Conservation (phyloP, 805 yeast genomes). For the Nakazawaea pomicola region DNA sequence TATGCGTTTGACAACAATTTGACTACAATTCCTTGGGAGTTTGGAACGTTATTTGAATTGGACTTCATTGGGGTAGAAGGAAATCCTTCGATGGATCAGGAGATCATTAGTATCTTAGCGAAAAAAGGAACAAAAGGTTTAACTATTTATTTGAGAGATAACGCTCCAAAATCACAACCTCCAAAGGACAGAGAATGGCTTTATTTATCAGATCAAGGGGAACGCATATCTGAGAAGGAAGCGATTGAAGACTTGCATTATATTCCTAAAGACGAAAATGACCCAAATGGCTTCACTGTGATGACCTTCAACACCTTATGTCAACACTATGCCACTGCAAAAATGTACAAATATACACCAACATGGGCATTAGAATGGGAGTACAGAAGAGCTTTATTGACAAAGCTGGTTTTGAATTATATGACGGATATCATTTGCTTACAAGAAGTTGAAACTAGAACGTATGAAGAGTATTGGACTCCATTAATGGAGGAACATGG, state of each 20-base stretch:
- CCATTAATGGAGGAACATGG: constrained; percentile 71
- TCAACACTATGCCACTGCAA: constrained; percentile 91
- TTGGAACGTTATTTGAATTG: constrained; percentile 80
- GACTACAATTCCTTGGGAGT: constrained; percentile 69
- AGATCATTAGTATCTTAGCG: constrained; percentile 60
- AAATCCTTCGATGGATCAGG: constrained; percentile 65
- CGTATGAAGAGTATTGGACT: constrained; percentile 82
- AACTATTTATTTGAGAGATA: constrained; percentile 76
- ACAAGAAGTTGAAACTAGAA: constrained; percentile 91
- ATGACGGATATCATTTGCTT: constrained; percentile 80
- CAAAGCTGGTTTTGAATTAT: constrained; percentile 61
- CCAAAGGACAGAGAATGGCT: constrained; percentile 83
- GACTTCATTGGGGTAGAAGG: constrained; percentile 93
- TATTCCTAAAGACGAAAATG: constrained; percentile 17
- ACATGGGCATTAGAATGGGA: constrained; percentile 97
- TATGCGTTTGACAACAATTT: constrained; percentile 86
- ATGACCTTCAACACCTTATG: constrained; percentile 90
- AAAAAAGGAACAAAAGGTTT: constrained; percentile 83
- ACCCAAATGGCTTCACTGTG: constrained; percentile 55
- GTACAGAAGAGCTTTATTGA: constrained; percentile 72
- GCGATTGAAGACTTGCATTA: constrained; percentile 21
- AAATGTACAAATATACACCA: constrained; percentile 90
- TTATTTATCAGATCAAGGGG: constrained; percentile 72
- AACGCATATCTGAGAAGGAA: constrained; percentile 34
- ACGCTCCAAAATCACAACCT: constrained; percentile 59